Conservation (phyloP, 2,329 filamentous ascomycete genomes). For the Ceratocystis papillata region DNA sequence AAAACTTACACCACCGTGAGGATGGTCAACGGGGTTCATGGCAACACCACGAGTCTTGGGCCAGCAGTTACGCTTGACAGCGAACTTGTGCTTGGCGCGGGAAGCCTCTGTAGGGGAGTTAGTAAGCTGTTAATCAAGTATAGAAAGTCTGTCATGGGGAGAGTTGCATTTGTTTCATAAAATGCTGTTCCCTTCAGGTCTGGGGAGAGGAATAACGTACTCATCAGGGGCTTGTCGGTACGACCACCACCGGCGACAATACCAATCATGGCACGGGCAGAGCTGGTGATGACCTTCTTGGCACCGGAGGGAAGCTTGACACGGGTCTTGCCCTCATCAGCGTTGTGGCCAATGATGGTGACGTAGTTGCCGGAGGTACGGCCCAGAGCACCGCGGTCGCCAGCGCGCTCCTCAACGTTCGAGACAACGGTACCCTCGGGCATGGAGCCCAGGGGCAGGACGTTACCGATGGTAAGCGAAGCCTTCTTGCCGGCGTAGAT, state of each 20-base stretch:
- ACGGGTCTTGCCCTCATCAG: constrained; percentile 97
- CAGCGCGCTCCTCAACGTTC: constrained; percentile 98
- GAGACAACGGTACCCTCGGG: constrained; percentile 98
- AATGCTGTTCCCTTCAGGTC: not conserved
- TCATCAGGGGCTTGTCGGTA: constrained; percentile 98
- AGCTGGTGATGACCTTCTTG: constrained; percentile 96
- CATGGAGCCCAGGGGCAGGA: constrained; percentile 86
- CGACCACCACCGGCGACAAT: constrained; percentile 98
- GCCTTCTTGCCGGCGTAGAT: constrained; percentile 99
- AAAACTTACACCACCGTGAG: constrained; percentile 72
- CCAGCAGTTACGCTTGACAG: constrained; percentile 99
- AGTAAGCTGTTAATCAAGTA: constrained; percentile 33
- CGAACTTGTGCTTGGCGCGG: constrained; percentile 99
- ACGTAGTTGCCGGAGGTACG: constrained; percentile 99
- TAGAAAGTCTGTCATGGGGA: constrained; percentile 22
- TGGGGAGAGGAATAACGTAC: constrained; percentile 40
- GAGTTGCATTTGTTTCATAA: not conserved
- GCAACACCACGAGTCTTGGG: constrained; percentile 99
- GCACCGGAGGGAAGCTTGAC: constrained; percentile 98
- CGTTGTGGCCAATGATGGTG: constrained; percentile 95
- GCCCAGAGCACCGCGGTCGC: constrained; percentile 91
- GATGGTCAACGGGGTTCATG: constrained; percentile 99
- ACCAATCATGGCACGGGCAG: constrained; percentile 94
- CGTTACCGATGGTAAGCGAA: constrained; percentile 89
- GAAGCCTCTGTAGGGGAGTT: constrained; percentile 64